Conservation (phyloP, 2,329 filamentous ascomycete genomes). For the Colletotrichum filicis region DNA sequence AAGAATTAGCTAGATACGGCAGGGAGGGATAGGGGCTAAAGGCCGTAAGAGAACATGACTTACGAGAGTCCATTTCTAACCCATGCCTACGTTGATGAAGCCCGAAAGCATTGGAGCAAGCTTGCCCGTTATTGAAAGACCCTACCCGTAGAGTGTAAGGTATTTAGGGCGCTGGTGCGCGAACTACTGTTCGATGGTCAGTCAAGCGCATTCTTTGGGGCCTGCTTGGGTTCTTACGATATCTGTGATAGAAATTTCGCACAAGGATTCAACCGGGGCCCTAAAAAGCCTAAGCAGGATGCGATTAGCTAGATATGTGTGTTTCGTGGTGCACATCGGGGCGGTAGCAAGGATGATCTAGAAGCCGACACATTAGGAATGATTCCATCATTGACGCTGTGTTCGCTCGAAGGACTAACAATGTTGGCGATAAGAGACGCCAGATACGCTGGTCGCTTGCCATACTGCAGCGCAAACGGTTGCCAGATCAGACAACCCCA, state of each 20-base stretch:
- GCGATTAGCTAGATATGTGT: conserved; percentile 52
- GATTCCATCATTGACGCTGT: accelerated
- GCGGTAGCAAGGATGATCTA: conserved; percentile 41
- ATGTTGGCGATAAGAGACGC: conserved; percentile 47
- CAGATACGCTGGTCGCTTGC: conserved; percentile 53
- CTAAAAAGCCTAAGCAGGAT: conserved; percentile 56
- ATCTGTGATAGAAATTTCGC: conserved; percentile 56
- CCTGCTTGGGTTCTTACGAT: conserved; percentile 40
- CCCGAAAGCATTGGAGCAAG: conserved; percentile 57
- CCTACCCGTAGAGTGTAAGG: conserved; percentile 54
- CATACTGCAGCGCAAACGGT: conserved; percentile 57
- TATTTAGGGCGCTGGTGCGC: conserved; percentile 56
- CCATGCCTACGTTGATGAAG: conserved; percentile 54
- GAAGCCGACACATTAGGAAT: not conserved
- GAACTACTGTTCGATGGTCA: conserved; percentile 40
- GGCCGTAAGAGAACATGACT: not conserved
- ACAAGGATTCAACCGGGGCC: conserved; percentile 57
- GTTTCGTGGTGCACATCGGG: conserved; percentile 40
- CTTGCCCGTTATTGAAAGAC: conserved; percentile 53
- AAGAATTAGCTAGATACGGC: not conserved
- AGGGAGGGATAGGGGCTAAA: not conserved
- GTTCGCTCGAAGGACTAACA: conserved; percentile 34
- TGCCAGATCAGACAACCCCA: conserved; percentile 60
- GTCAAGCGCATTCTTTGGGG: accelerated
- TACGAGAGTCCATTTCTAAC: conserved; percentile 53